Conservation (phyloP, 2,329 filamentous ascomycete species). For the Colletotrichum sp. region DNA sequence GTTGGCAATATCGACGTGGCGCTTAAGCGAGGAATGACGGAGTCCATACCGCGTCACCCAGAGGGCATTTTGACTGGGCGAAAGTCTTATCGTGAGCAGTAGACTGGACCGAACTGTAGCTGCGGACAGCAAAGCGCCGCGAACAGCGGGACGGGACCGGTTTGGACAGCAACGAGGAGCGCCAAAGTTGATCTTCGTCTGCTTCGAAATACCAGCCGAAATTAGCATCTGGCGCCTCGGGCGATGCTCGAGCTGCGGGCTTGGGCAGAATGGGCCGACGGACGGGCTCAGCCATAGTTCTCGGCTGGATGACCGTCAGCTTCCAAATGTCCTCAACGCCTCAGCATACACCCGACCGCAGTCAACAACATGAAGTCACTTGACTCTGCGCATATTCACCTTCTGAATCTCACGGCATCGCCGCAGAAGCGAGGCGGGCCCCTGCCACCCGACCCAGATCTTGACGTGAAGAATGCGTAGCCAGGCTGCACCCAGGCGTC, state of each 20-base stretch:
- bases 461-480: background rate
- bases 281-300: background rate
- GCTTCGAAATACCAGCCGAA: background rate
- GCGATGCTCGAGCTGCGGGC: background rate
- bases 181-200: background rate
- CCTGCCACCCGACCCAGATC: background rate
- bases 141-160: background rate
- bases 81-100: background rate
- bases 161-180: background rate
- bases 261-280: background rate
- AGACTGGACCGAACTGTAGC: background rate
- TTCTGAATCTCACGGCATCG: background rate
- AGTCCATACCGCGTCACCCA: background rate
- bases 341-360: background rate
- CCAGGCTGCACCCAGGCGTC: background rate
- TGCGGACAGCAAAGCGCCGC: constrained; percentile 6
- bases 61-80: background rate
- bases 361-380: constrained; percentile 5
- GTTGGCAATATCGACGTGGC: background rate
- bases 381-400: constrained; percentile 3
- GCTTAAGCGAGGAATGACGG: background rate
- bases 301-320: background rate
- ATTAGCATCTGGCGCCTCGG: background rate
- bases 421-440: constrained; percentile 1
- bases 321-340: background rate